These are phyloP conservation scores for Fusarium anguioides DNA, from an alignment of 2,329 filamentous ascomycete genomes.

Conservation along the genomic window DNA sequence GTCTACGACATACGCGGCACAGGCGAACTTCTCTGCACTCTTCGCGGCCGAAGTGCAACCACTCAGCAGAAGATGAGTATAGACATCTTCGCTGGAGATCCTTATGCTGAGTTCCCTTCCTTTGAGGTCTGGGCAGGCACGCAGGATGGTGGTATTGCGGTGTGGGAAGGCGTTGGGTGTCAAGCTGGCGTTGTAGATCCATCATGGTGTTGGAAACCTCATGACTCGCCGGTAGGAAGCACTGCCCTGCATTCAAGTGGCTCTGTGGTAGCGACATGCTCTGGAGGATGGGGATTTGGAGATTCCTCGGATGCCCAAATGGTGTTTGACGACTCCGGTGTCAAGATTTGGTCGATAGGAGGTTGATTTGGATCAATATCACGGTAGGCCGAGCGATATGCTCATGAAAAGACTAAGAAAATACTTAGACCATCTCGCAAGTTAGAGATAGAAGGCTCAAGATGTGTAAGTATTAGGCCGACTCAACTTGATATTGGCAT, in stretches of 20 bases:
- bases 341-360: constrained; percentile 44
- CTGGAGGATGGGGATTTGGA: constrained; percentile 61
- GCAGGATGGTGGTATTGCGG: constrained; percentile 63
- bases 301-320: constrained; percentile 3
- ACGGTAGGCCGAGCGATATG: not conserved
- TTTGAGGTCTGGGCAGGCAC: constrained; percentile 74
- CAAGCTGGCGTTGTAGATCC: constrained; percentile 57
- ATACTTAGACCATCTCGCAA: not conserved
- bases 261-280: constrained; percentile 67
- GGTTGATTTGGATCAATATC: constrained; percentile 3
- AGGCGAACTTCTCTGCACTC: constrained; percentile 65
- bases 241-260: constrained; percentile 64
- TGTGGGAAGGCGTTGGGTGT: constrained; percentile 68
- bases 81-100: constrained; percentile 62
- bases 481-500: not conserved
- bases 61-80: constrained; percentile 68
- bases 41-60: constrained; percentile 61
- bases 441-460: not conserved
- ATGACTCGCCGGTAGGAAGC: constrained; percentile 61
- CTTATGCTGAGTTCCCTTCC: constrained; percentile 48
- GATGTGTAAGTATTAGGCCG: not conserved
- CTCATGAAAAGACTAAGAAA: not conserved
- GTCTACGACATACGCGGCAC: constrained; percentile 73
- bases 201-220: constrained; percentile 63
- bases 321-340: constrained; percentile 42